A percentile compares a stretch with the other conserved stretches of the same genome.
Evolutionary conservation across 2,329 filamentous ascomycete genomes (phyloP).

Genomic region (Fusarium poae): DNA sequence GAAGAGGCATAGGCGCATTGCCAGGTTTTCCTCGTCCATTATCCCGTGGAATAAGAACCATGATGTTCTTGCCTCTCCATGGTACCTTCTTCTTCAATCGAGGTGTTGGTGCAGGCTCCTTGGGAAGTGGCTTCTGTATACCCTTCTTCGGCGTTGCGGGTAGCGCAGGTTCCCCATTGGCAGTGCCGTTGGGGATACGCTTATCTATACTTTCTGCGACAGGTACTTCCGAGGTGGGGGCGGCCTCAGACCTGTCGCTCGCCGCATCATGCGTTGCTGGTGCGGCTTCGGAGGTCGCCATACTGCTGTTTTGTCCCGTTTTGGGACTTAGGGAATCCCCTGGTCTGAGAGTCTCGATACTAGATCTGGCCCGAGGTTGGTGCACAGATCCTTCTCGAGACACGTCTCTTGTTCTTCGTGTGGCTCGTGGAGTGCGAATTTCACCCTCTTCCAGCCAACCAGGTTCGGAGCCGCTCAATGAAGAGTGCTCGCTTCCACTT

Average conservation of each 20-base stretch:
- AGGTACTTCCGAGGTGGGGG: constrained; percentile 45
- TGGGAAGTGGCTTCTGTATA: constrained; percentile 54
- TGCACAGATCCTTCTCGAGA: constrained; percentile 54
- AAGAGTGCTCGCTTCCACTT: constrained; percentile 79
- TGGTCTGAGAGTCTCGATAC: constrained; percentile 67
- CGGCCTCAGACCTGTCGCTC: constrained; percentile 46
- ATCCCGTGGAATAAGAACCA: constrained; percentile 77
- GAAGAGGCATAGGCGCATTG: constrained; percentile 66
- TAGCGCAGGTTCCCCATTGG: constrained; percentile 49
- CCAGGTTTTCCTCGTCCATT: constrained; percentile 73
- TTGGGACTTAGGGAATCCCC: constrained; percentile 47
- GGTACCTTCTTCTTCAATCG: constrained; percentile 77
- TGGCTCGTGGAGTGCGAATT: constrained; percentile 62
- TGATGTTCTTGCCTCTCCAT: constrained; percentile 81
- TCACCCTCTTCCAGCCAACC: constrained; percentile 66
- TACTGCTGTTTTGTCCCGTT: constrained; percentile 50
- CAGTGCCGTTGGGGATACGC: constrained; percentile 39
- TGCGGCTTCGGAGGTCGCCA: constrained; percentile 52
- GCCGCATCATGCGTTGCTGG: constrained; percentile 48
- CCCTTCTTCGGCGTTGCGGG: constrained; percentile 55
- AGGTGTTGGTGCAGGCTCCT: constrained; percentile 62
- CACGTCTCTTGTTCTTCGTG: constrained; percentile 38
- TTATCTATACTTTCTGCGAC: constrained; percentile 48
- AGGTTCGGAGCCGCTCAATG: constrained; percentile 74
- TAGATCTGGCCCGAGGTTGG: constrained; percentile 63